Conservation (phyloP, 495 filamentous ascomycete species). For the Penicillium fimorum region DNA sequence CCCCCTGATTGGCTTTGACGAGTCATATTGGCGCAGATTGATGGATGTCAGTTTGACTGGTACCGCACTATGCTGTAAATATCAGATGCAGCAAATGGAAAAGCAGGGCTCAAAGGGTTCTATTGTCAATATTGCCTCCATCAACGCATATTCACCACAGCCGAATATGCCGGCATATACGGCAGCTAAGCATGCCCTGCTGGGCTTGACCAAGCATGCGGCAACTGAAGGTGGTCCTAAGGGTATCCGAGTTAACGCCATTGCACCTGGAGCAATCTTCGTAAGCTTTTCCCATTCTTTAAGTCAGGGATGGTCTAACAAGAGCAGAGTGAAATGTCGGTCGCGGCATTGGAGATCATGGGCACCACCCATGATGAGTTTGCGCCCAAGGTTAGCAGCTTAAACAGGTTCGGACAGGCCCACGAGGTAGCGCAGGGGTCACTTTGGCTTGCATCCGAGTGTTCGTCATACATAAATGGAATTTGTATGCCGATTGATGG, state of each 20-base stretch:
- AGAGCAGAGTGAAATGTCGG: neutral
- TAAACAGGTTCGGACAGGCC: neutral
- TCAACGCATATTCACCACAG: neutral
- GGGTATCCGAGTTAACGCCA: neutral
- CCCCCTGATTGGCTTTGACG: neutral
- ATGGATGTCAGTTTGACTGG: neutral
- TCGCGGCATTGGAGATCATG: neutral
- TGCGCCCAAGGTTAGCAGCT: neutral
- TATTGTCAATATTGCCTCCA: neutral
- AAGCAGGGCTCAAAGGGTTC: neutral
- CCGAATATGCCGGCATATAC: neutral
- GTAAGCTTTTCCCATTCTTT: neutral
- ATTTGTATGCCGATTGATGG: neutral
- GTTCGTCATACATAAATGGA: neutral
- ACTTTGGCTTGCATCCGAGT: neutral
- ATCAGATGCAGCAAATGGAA: neutral
- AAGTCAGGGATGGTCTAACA: neutral
- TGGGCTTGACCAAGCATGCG: conserved; percentile 2
- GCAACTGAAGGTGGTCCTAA: neutral
- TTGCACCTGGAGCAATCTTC: neutral
- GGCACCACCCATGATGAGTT: neutral
- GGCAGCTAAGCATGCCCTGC: neutral
- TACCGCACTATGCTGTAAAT: neutral
- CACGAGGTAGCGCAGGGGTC: neutral
- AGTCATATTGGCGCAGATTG: neutral